These are phyloP conservation scores for Nothomitra cinnamomea DNA, from an alignment of 2,329 filamentous ascomycete species.

Conservation along the genomic window DNA sequence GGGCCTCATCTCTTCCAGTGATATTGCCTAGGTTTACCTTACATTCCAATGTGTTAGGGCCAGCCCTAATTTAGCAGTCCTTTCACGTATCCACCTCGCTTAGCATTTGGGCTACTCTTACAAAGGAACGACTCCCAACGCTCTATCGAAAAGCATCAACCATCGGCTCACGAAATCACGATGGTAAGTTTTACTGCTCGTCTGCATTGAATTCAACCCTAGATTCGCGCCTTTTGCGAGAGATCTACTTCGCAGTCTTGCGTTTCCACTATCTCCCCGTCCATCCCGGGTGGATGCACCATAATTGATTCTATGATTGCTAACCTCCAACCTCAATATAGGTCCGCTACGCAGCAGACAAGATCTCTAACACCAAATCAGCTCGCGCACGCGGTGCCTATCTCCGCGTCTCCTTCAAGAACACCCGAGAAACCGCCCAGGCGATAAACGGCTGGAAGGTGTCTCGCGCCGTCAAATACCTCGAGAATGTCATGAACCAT, in stretches of 20 bases:
- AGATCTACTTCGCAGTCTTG: neutral
- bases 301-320: neutral
- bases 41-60: neutral
- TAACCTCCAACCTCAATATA: slow-evolving; percentile 21
- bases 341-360: slow-evolving; percentile 92
- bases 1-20: no score
- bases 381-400: slow-evolving; percentile 97
- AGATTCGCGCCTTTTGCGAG: no score
- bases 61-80: neutral
- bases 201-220: no score
- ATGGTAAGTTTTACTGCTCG: neutral
- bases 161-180: neutral
- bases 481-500: slow-evolving; percentile 95
- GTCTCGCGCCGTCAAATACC: slow-evolving; percentile 84
- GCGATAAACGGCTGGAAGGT: slow-evolving; percentile 99
- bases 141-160: neutral
- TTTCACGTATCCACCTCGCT: neutral
- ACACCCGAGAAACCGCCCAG: slow-evolving; percentile 98
- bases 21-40: no score
- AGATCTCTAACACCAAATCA: slow-evolving; percentile 79
- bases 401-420: slow-evolving; percentile 99
- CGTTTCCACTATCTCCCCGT: neutral
- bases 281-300: neutral
- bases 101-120: neutral
- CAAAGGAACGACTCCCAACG: neutral